These are phyloP conservation scores for Boletus subparvulus DNA, from an alignment of 768 basidiomycete genomes.

Conservation along the genomic window DNA sequence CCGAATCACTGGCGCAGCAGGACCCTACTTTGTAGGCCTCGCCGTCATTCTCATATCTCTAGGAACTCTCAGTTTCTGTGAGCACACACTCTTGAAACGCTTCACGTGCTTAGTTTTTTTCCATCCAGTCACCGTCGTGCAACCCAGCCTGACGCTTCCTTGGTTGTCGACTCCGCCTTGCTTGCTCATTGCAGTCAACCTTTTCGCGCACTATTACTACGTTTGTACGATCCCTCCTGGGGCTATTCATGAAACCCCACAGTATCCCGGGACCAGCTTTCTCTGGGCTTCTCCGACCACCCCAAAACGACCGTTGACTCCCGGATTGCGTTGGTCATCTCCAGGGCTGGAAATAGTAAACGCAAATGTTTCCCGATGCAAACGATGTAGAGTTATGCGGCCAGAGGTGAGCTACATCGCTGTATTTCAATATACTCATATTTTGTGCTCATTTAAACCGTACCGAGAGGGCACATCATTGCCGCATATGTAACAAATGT, in stretches of 20 bases:
- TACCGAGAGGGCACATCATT: conserved; percentile 85
- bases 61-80: conserved; percentile 81
- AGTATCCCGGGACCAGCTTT: conserved; percentile 38
- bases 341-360: conserved; percentile 48
- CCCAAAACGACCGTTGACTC: conserved; percentile 21
- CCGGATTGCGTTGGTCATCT: conserved; percentile 51
- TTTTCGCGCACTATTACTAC: conserved; percentile 82
- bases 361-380: conserved; percentile 59
- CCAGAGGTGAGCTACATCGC: conserved; percentile 65
- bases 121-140: conserved; percentile 71
- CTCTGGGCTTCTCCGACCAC: conserved; percentile 54
- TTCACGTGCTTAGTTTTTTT: not conserved
- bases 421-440: not conserved
- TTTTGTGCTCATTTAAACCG: conserved; percentile 13
- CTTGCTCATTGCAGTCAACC: conserved; percentile 71
- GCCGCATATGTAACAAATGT: conserved; percentile 86
- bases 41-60: conserved; percentile 68
- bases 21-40: conserved; percentile 85
- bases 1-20: conserved; percentile 83
- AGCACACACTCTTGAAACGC: conserved; percentile 32
- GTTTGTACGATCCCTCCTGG: conserved; percentile 82
- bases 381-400: conserved; percentile 63
- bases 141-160: conserved; percentile 59
- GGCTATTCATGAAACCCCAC: conserved; percentile 61
- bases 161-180: conserved; percentile 66